Evolutionary conservation across 352 stramenopile species (phyloP).

Genomic region (Phytophthora multivora): DNA sequence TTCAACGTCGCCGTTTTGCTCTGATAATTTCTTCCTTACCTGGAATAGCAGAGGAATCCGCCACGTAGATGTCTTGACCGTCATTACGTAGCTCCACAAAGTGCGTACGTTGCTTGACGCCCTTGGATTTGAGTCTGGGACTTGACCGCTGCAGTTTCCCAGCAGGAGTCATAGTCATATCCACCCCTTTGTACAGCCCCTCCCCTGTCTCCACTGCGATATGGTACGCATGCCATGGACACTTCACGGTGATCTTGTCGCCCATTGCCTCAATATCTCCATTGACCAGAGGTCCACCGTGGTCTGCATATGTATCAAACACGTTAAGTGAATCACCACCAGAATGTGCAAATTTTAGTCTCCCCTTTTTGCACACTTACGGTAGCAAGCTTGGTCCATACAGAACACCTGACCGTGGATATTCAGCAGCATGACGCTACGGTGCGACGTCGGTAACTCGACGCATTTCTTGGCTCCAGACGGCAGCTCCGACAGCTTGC

Average conservation of each 20-base stretch:
- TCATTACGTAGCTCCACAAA: constrained; percentile 72
- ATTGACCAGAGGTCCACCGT: constrained; percentile 76
- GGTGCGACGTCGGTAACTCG: constrained; percentile 61
- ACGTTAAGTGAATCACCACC: constrained; percentile 16
- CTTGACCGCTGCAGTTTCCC: constrained; percentile 57
- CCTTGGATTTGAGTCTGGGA: constrained; percentile 79
- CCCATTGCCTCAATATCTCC: constrained; percentile 88
- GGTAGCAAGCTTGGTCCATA: constrained; percentile 89
- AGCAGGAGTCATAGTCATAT: constrained; percentile 60
- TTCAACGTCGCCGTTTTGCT: background rate
- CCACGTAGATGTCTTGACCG: constrained; percentile 73
- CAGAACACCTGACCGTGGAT: constrained; percentile 70
- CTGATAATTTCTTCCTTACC: constrained; percentile 23
- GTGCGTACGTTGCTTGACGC: constrained; percentile 86
- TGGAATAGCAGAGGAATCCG: constrained; percentile 71
- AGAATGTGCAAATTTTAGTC: constrained; percentile 1
- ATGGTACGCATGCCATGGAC: constrained; percentile 87
- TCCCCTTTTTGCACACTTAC: constrained; percentile 31
- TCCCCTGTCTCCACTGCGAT: constrained; percentile 83
- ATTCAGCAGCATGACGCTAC: constrained; percentile 76
- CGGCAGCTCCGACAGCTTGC: constrained; percentile 66
- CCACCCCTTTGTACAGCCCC: constrained; percentile 84
- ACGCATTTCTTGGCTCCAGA: constrained; percentile 57
- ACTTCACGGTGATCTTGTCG: constrained; percentile 79
- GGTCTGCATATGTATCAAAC: constrained; percentile 46